Conservation (phyloP, 768 basidiomycete genomes). For the Hydnomerulius pinastri region DNA sequence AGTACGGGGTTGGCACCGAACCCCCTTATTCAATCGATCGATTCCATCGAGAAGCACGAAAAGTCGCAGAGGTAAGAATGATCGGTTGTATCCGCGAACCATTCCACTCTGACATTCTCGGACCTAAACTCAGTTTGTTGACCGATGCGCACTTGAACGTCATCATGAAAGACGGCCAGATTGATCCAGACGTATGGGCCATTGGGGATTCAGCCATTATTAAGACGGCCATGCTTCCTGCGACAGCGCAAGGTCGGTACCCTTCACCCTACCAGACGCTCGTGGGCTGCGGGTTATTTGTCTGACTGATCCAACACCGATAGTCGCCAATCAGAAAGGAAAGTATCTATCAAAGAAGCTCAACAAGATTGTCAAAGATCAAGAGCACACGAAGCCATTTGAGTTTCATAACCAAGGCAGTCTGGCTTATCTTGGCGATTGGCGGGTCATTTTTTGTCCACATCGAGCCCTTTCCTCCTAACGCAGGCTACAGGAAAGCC, state of each 20-base stretch:
- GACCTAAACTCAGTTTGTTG: constrained; percentile 36
- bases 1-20: constrained; percentile 85
- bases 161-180: constrained; percentile 50
- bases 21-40: constrained; percentile 66
- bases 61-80: constrained; percentile 51
- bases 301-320: constrained; percentile 8
- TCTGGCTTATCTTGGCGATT: constrained; percentile 79
- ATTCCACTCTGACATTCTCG: constrained; percentile 11
- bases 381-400: constrained; percentile 53
- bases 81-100: constrained; percentile 32
- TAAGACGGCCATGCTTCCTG: constrained; percentile 61
- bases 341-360: constrained; percentile 66
- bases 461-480: constrained; percentile 5
- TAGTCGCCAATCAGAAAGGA: constrained; percentile 79
- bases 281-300: constrained; percentile 20
- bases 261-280: constrained; percentile 14
- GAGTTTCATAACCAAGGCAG: constrained; percentile 72
- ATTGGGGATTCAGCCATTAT: constrained; percentile 79
- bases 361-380: constrained; percentile 60
- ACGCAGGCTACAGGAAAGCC: constrained; percentile 56
- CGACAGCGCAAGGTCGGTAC: constrained; percentile 76
- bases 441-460: constrained; percentile 40
- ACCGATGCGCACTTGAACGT: constrained; percentile 66
- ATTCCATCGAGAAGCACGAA: constrained; percentile 59
- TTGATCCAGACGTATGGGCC: constrained; percentile 72